These are phyloP conservation scores for Haplosporangium gracile DNA, from an alignment of 192 early-diverging fungal genomes.

Conservation along the genomic window DNA sequence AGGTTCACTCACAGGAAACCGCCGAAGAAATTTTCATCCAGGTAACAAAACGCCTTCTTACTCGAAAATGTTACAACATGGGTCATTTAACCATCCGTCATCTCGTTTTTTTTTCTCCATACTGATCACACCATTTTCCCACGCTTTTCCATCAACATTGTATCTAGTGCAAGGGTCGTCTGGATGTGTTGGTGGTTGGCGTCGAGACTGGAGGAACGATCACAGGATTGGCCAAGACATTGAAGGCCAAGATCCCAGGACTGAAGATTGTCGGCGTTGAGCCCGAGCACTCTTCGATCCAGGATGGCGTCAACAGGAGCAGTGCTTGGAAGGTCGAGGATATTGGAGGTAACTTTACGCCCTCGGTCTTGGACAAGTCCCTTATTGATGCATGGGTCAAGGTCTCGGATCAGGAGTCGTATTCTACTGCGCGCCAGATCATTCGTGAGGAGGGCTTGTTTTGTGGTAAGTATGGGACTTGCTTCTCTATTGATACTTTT, in stretches of 20 bases:
- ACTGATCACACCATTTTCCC: neutral
- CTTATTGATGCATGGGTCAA: slow-evolving; percentile 76
- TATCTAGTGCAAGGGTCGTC: slow-evolving; percentile 36
- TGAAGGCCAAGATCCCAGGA: slow-evolving; percentile 66
- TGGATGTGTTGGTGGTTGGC: slow-evolving; percentile 76
- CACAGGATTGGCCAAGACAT: slow-evolving; percentile 68
- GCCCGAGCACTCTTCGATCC: slow-evolving; percentile 72
- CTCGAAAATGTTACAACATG: neutral
- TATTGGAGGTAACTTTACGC: slow-evolving; percentile 75
- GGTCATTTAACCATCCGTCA: neutral
- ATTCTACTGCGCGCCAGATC: slow-evolving; percentile 75
- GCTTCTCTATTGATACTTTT: neutral
- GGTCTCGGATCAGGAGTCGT: slow-evolving; percentile 77
- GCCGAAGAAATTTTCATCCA: slow-evolving; percentile 77
- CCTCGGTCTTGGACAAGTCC: slow-evolving; percentile 62
- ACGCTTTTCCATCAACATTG: neutral
- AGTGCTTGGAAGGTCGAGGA: slow-evolving; percentile 80
- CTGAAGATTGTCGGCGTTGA: slow-evolving; percentile 78
- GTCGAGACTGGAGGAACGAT: slow-evolving; percentile 77
- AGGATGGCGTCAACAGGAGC: slow-evolving; percentile 42
- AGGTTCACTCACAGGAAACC: slow-evolving; percentile 65
- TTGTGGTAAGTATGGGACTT: slow-evolving; percentile 52
- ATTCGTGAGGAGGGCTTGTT: slow-evolving; percentile 72
- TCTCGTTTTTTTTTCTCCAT: neutral
- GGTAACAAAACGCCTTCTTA: slow-evolving; percentile 20